phyloP scores from a whole-genome alignment of 2,329 filamentous ascomycete species.

The Clonostachys solani region DNA sequence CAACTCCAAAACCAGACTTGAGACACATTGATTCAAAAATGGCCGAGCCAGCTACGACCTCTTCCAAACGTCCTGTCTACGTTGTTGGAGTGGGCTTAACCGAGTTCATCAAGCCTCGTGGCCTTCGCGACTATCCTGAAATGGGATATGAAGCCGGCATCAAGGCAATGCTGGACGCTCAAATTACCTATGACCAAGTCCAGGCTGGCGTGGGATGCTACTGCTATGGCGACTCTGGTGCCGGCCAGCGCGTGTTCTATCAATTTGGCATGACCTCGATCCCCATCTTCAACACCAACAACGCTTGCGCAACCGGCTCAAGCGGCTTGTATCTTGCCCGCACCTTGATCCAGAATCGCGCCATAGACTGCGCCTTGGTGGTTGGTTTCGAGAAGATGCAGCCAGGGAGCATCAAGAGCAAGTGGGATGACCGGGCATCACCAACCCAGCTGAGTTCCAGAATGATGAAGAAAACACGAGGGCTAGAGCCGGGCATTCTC shows the following conservation, averaged over 20 bases:
- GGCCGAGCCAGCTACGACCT: too few species aligned
- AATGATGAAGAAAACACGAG: too few species aligned
- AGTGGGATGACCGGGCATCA: neutral
- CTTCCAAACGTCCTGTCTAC: neutral
- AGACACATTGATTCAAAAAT: too few species aligned
- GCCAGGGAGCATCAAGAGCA: neutral
- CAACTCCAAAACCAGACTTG: too few species aligned
- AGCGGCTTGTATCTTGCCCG: neutral
- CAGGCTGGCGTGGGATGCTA: neutral
- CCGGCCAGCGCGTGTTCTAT: neutral
- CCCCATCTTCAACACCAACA: neutral
- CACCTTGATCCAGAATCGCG: neutral
- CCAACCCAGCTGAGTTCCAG: too few species aligned
- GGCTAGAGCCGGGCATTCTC: too few species aligned
- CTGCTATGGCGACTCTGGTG: neutral
- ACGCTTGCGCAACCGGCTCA: neutral
- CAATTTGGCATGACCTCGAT: neutral
- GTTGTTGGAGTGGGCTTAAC: neutral
- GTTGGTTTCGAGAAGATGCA: neutral
- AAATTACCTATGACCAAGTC: neutral
- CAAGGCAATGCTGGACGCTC: neutral
- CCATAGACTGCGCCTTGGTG: neutral
- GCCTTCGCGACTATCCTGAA: neutral
- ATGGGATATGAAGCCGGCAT: neutral
- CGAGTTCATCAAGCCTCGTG: neutral